Conservation (phyloP, 345 rosid species). For the Citrus sinensis region DVS_A1.0 CM039168.1:6393501-6394000, state of each 20-base stretch:
- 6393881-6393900: no score
- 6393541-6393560: constrained; percentile 25
- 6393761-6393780: constrained; percentile 11
- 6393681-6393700: not conserved
- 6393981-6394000: not conserved
- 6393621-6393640: constrained; percentile 2
- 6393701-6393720: not conserved
- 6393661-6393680: constrained; percentile 19
- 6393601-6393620: constrained; percentile 4
- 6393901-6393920: no score
- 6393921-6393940: not conserved
- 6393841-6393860: no score
- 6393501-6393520: constrained; percentile 14
- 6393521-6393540: constrained; percentile 12
- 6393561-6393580: constrained; percentile 1
- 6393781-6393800: not conserved
- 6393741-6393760: constrained; percentile 1
- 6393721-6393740: not conserved
- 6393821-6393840: no score
- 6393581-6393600: constrained; percentile 23
- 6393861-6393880: no score
- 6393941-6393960: not conserved
- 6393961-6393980: not conserved
- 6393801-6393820: no score
- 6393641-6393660: constrained; percentile 8